A percentile compares a stretch with the other conserved stretches of the same genome.
Evolutionary conservation across 805 yeast genomes (phyloP).

Genomic region (Wickerhamiella sergipiensis): DNA sequence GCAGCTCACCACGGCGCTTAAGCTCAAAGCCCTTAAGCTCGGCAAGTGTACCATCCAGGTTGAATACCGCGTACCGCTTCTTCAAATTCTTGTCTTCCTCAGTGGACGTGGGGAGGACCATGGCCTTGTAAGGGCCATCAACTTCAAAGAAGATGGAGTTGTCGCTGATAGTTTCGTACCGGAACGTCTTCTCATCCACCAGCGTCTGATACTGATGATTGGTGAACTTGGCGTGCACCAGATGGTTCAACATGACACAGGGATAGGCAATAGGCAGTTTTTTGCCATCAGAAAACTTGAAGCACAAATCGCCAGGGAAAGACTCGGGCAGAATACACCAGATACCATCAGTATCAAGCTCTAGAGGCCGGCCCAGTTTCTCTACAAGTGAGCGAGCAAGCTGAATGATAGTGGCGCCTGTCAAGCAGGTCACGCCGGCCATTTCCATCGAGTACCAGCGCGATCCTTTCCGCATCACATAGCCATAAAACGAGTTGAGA

Average conservation of each 20-base stretch:
- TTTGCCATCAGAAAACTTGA: conserved; percentile 66
- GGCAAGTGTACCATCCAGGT: conserved; percentile 84
- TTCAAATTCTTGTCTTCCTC: conserved; percentile 96
- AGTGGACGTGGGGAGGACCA: conserved; percentile 92
- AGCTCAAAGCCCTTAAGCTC: conserved; percentile 94
- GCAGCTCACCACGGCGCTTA: conserved; percentile 92
- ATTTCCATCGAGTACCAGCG: conserved; percentile 99
- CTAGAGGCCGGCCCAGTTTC: conserved; percentile 86
- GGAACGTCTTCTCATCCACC: conserved; percentile 47
- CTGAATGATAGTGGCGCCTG: conserved; percentile 96
- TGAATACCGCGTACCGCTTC: conserved; percentile 94
- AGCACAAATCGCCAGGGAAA: conserved; percentile 77
- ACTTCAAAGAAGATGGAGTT: conserved; percentile 95
- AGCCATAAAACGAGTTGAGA: conserved; percentile 91
- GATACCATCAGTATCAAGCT: conserved; percentile 96
- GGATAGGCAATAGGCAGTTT: conserved; percentile 73
- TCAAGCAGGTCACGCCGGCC: conserved; percentile 98
- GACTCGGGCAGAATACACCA: conserved; percentile 95
- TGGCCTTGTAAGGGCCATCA: conserved; percentile 96
- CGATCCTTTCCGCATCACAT: conserved; percentile 97
- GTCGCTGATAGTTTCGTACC: conserved; percentile 69
- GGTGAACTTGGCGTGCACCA: conserved; percentile 83
- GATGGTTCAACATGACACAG: conserved; percentile 87
- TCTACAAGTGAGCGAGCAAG: conserved; percentile 90
- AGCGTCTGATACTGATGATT: conserved; percentile 89